Evolutionary conservation across 495 filamentous ascomycete species (phyloP).

Genomic region (Hypoxylon cercidicola): DNA sequence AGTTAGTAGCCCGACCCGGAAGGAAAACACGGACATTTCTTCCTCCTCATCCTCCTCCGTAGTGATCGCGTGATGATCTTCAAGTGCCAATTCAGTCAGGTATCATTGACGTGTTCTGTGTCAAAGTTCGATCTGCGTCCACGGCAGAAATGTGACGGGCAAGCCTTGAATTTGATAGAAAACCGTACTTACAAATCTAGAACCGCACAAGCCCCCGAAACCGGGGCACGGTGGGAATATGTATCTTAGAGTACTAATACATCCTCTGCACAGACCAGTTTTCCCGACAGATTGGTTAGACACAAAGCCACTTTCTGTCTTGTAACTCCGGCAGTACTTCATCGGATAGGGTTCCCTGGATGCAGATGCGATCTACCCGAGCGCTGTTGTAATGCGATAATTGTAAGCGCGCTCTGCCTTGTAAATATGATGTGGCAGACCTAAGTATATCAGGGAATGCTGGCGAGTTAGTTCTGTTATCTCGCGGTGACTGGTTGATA

Average conservation of each 20-base stretch:
- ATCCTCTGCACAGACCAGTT: constrained; percentile 14
- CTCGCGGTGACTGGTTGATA: no score
- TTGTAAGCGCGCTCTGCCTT: no score
- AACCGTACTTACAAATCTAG: constrained; percentile 22
- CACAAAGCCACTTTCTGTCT: constrained; percentile 8
- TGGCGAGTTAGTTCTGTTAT: no score
- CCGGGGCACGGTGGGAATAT: constrained; percentile 22
- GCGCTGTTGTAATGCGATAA: neutral
- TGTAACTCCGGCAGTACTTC: constrained; percentile 3
- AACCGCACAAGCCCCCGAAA: constrained; percentile 32
- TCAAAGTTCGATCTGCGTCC: constrained; percentile 9
- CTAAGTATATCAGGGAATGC: no score
- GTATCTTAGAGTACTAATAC: constrained; percentile 35
- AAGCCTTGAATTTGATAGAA: constrained; percentile 25
- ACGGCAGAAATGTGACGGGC: constrained; percentile 14
- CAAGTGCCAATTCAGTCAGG: constrained; percentile 20
- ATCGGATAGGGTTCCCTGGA: neutral
- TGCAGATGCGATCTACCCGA: neutral
- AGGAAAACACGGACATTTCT: constrained; percentile 13
- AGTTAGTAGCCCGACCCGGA: constrained; percentile 24
- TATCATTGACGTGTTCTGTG: constrained; percentile 17
- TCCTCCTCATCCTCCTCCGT: neutral
- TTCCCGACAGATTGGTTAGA: constrained; percentile 32
- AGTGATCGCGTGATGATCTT: constrained; percentile 35
- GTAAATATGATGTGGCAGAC: no score